These are phyloP conservation scores for Colletotrichum viniferum DNA, from an alignment of 2,329 filamentous ascomycete species.

Conservation along the genomic window DNA sequence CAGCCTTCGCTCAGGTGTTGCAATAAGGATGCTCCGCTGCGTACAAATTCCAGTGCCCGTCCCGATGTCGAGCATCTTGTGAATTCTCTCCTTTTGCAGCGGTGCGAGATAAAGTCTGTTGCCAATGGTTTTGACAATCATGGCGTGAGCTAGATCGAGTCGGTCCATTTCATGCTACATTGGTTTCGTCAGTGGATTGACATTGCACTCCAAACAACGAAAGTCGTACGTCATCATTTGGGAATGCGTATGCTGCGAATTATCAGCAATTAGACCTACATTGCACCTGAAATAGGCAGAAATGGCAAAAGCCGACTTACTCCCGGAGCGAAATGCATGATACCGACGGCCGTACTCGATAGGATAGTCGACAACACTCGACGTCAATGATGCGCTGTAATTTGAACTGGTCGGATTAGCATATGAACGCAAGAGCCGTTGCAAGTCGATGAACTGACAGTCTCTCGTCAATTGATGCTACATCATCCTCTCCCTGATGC, in stretches of 20 bases:
- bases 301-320: neutral
- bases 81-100: neutral
- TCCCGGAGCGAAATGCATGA: neutral
- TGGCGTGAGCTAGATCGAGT: neutral
- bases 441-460: neutral
- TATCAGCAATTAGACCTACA: neutral
- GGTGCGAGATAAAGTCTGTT: neutral
- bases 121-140: neutral
- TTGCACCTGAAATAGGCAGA: no score
- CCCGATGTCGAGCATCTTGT: neutral
- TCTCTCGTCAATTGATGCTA: neutral
- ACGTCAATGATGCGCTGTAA: neutral
- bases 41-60: neutral
- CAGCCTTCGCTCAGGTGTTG: fast-evolving
- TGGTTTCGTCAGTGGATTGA: neutral
- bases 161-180: neutral
- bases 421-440: no score
- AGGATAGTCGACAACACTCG: neutral
- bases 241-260: neutral
- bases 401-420: neutral
- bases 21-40: fast-evolving
- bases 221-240: neutral
- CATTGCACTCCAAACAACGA: no score
- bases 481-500: neutral
- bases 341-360: neutral